Evolutionary conservation across 257 asterid genomes (phyloP).

Genomic region (Solanum commersonii): DNA sequence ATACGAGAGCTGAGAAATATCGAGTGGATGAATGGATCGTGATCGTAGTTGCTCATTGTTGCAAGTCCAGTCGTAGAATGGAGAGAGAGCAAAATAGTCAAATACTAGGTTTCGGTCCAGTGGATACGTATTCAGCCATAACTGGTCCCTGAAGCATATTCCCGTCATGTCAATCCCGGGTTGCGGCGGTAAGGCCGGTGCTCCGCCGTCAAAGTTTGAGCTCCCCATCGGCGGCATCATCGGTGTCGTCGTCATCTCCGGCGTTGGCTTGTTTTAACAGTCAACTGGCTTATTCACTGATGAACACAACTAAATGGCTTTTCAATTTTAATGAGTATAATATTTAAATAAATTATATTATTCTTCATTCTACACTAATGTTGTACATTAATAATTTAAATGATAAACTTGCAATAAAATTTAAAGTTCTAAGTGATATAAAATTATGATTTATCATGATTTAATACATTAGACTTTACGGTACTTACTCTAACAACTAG

Average conservation of each 20-base stretch:
- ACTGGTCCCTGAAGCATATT: constrained; percentile 84
- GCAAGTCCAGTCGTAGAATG: constrained; percentile 80
- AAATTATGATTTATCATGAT: background rate
- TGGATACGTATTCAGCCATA: constrained; percentile 86
- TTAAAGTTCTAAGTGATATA: too few relatives aligned
- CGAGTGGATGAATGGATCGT: constrained; percentile 83
- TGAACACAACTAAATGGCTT: background rate
- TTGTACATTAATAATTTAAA: too few relatives aligned
- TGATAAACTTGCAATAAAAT: too few relatives aligned
- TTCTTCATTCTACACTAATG: too few relatives aligned
- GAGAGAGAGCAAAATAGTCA: constrained; percentile 93
- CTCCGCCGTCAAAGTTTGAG: constrained; percentile 31
- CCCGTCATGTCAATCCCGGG: constrained; percentile 96
- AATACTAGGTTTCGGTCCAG: constrained; percentile 85
- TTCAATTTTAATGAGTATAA: background rate
- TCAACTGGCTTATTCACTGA: background rate
- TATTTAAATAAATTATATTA: too few relatives aligned
- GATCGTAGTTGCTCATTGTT: constrained; percentile 71
- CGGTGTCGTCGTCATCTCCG: constrained; percentile 75
- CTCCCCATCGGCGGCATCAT: constrained; percentile 24
- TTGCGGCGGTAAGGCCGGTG: constrained; percentile 26
- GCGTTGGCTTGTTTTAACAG: background rate
- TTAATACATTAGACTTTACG: too few relatives aligned
- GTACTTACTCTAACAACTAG: too few relatives aligned
- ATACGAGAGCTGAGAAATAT: constrained; percentile 69